Conservation (phyloP, 805 yeast species). For the Saturnispora quitensis region DNA sequence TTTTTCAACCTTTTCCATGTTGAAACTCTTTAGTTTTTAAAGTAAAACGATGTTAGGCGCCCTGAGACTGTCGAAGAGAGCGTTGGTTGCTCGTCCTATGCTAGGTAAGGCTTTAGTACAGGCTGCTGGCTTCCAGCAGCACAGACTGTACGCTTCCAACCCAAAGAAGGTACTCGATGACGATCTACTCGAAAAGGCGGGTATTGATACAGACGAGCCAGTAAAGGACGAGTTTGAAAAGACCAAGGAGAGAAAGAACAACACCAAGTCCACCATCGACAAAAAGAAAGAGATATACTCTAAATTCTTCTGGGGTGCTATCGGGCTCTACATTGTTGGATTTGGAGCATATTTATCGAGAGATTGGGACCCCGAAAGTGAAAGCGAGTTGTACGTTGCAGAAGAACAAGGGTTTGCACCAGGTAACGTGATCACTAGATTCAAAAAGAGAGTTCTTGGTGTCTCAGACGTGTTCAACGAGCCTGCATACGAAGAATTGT, state of each 20-base stretch:
- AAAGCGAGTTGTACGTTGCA: constrained; percentile 32
- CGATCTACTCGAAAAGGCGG: constrained; percentile 75
- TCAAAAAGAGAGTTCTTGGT: constrained; percentile 60
- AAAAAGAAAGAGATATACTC: constrained; percentile 77
- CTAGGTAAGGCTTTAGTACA: neutral
- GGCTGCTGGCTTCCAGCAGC: neutral
- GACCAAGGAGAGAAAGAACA: constrained; percentile 39
- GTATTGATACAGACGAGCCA: constrained; percentile 48
- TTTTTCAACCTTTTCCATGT: neutral
- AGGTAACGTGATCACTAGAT: constrained; percentile 55
- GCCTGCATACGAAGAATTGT: constrained; percentile 85
- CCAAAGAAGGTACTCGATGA: constrained; percentile 51
- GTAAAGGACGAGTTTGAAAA: constrained; percentile 26
- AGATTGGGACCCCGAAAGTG: constrained; percentile 77
- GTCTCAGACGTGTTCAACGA: constrained; percentile 80
- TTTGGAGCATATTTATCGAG: constrained; percentile 64
- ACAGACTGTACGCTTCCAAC: neutral
- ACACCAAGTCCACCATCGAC: constrained; percentile 60
- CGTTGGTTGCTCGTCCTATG: neutral
- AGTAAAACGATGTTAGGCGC: neutral
- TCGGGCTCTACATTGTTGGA: constrained; percentile 32
- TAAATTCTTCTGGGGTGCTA: constrained; percentile 47
- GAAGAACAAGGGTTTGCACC: constrained; percentile 66
- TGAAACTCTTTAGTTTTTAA: neutral
- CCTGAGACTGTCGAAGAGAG: constrained; percentile 1